Percentiles rank a stretch among this genome's conserved stretches.
Evolutionary conservation across 768 basidiomycete species (phyloP).

Genomic region (Postia placenta): DNA sequence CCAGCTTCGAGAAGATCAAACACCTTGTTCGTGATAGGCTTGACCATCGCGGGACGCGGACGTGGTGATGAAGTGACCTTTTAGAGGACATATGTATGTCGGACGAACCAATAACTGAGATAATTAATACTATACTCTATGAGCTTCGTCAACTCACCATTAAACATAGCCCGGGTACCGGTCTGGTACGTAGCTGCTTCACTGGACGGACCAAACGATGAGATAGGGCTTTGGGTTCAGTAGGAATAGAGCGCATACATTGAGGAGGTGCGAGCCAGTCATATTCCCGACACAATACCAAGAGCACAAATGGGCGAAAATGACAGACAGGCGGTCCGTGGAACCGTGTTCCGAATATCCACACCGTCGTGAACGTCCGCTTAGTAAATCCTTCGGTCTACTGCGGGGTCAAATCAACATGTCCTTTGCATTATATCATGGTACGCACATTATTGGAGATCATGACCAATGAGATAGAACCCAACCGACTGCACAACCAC

Average conservation of each 20-base stretch:
- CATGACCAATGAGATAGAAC: conserved; percentile 24
- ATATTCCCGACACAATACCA: conserved; percentile 15
- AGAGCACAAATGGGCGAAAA: too few species aligned
- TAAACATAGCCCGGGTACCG: conserved; percentile 15
- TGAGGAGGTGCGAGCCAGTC: conserved; percentile 15
- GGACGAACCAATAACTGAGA: too few species aligned
- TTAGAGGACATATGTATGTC: too few species aligned
- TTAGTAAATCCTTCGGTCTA: conserved; percentile 26
- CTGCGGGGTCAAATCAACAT: not conserved
- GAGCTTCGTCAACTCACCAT: conserved; percentile 9
- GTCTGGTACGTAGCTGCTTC: conserved; percentile 13
- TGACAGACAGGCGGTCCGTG: not conserved
- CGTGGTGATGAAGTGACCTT: too few species aligned
- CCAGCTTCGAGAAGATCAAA: too few species aligned
- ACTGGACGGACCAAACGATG: conserved; percentile 6
- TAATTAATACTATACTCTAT: too few species aligned
- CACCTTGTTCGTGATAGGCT: too few species aligned
- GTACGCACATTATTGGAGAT: conserved; percentile 19
- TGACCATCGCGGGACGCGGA: too few species aligned
- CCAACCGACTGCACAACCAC: conserved; percentile 15
- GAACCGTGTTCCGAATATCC: conserved; percentile 18
- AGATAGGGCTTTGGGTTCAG: not conserved
- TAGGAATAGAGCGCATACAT: conserved; percentile 2
- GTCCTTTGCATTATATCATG: not conserved
- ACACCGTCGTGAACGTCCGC: conserved; percentile 22